Base-by-base conservation (phyloP, 2,329 filamentous ascomycete genomes). In the Phoma herbarum region DNA sequence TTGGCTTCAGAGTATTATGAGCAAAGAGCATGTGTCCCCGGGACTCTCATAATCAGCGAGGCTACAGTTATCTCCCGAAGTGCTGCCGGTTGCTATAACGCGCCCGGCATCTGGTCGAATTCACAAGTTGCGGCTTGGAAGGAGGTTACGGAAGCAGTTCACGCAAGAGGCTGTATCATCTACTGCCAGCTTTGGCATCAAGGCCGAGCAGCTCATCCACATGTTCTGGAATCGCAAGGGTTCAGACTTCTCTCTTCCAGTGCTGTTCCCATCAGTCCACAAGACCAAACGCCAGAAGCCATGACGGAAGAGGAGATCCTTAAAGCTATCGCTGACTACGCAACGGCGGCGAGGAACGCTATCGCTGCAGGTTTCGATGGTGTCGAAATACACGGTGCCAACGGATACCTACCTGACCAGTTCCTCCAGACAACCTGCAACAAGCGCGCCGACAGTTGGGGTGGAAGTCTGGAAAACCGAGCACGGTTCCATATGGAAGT, bases 321-420 rank as follows among this genome's bases (percentile, higher is more conserved):
- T 51, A 33, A 62, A 9, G 69, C 68, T 14, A 68, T 79, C 23
- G 20, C 58, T 8, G 74, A 77, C 6, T 81, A 76, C 58, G 77
- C 74, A 5, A 45, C 57, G 0, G 79, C 78, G 4, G 80, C 83
- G 0, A 77, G 77, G 64, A 79, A 78, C 39, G 79, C 80, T 0
- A 73, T 81, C 5, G 70, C 75, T 42, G 84, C 83, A 1, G 84
- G 84, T 0, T 84, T 86, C 61, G 88, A 90, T 65, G 85, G 85
- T 0, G 81, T 90, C 22, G 88, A 81, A 57, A 74, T 82, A 23
- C 78, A 81, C 58, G 80, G 75, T 29, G 86, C 86, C 1, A 88
- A 90, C 63, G 88, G 88, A 3, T 92, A 91, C 68, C 79, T 92
- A 1, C 73, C 90, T 9, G 83, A 84, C 56, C 83, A 89, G 64